phyloP scores from a whole-genome alignment of 805 yeast genomes.

The Pichia pseudocactophila region DNA sequence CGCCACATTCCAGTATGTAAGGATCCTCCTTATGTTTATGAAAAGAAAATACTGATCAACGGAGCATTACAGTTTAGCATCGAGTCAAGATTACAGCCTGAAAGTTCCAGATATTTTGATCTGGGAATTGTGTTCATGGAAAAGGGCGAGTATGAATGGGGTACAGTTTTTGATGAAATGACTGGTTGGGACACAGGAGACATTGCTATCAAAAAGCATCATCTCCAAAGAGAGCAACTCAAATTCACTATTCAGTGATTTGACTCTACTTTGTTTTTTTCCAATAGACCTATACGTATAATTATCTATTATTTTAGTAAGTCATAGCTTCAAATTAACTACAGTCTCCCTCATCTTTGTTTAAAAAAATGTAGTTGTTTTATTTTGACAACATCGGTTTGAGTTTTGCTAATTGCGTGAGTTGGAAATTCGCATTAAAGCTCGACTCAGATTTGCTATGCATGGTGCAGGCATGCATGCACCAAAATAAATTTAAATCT shows the following conservation, averaged over 20 bases:
- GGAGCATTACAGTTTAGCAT: constrained; percentile 61
- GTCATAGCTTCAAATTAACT: too few species aligned
- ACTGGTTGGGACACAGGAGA: constrained; percentile 20
- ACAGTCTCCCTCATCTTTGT: too few species aligned
- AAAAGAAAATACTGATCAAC: constrained; percentile 55
- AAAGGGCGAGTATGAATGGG: constrained; percentile 79
- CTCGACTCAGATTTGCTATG: too few species aligned
- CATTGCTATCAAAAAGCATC: constrained; percentile 24
- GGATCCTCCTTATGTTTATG: constrained; percentile 28
- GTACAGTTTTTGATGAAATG: constrained; percentile 46
- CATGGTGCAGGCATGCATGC: too few species aligned
- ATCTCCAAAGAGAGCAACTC: constrained; percentile 32
- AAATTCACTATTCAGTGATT: constrained; percentile 18
- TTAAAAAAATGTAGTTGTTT: too few species aligned
- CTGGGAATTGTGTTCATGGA: constrained; percentile 61
- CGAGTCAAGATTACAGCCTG: constrained; percentile 32
- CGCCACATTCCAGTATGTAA: constrained; percentile 46
- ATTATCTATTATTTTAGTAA: too few species aligned
- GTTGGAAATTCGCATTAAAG: too few species aligned
- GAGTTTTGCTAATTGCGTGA: too few species aligned
- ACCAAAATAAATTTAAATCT: too few species aligned
- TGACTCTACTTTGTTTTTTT: too few species aligned
- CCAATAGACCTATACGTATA: too few species aligned
- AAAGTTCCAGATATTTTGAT: constrained; percentile 32
- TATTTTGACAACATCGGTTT: too few species aligned